Conservation (phyloP, 192 early-diverging fungal genomes). For the Mortierella claussenii region DNA sequence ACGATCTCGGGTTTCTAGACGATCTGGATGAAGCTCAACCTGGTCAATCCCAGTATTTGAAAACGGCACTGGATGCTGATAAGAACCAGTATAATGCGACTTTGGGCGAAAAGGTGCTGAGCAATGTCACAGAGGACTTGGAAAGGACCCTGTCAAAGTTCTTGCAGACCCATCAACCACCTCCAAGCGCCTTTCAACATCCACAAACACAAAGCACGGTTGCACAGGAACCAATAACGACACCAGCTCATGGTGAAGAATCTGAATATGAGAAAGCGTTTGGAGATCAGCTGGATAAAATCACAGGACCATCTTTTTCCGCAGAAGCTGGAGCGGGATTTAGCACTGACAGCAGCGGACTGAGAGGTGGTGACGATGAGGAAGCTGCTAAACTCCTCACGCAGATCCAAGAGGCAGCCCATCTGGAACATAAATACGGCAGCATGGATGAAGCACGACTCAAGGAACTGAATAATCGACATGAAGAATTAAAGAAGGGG, state of each 20-base stretch:
- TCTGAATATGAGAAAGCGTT: constrained; percentile 12
- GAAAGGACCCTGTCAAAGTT: constrained; percentile 47
- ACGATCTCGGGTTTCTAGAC: constrained; percentile 37
- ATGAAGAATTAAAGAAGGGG: constrained; percentile 40
- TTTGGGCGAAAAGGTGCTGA: constrained; percentile 9
- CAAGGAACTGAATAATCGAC: constrained; percentile 25
- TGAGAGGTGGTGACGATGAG: constrained; percentile 15
- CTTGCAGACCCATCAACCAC: constrained; percentile 30
- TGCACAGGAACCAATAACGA: neutral
- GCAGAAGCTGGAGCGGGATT: too few relatives aligned
- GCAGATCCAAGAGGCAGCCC: constrained; percentile 13
- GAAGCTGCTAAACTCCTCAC: constrained; percentile 17
- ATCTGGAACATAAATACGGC: constrained; percentile 29
- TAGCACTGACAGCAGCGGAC: too few relatives aligned
- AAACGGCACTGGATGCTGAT: neutral
- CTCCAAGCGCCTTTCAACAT: neutral
- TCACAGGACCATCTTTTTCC: constrained; percentile 8
- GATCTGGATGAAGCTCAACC: constrained; percentile 7
- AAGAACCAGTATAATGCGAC: too few relatives aligned
- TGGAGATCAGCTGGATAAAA: constrained; percentile 27
- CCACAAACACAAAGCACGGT: neutral
- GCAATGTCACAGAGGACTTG: constrained; percentile 20
- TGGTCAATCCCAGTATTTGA: constrained; percentile 13
- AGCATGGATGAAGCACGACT: constrained; percentile 14
- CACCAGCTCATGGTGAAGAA: neutral